Conservation (phyloP, 768 basidiomycete species). For the Crucibulum laeve region DNA sequence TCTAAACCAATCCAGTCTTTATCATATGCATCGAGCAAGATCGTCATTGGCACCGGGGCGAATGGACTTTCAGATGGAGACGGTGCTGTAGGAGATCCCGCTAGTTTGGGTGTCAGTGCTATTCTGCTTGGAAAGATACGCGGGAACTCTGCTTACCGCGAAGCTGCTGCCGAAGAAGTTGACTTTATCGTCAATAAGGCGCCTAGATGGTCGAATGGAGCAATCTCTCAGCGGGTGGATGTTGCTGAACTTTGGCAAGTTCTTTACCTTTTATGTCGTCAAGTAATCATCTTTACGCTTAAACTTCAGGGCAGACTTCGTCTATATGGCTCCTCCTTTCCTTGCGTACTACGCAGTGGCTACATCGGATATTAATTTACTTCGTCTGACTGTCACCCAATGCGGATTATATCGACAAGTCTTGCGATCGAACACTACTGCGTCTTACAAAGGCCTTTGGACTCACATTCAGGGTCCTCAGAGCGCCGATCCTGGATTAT, state of each 20-base stretch:
- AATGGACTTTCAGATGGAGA: slow-evolving; percentile 31
- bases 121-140: slow-evolving; percentile 35
- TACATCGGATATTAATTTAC: slow-evolving; percentile 25
- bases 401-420: slow-evolving; percentile 32
- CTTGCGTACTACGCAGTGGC: slow-evolving; percentile 43
- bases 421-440: slow-evolving; percentile 23
- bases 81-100: slow-evolving; percentile 42
- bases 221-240: slow-evolving; percentile 38
- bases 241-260: slow-evolving; percentile 38
- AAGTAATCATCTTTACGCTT: not conserved
- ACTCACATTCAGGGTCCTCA: slow-evolving; percentile 37
- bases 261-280: not conserved
- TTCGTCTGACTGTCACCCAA: slow-evolving; percentile 33
- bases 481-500: slow-evolving; percentile 33
- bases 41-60: slow-evolving; percentile 27
- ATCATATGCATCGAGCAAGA: slow-evolving; percentile 32
- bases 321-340: slow-evolving; percentile 51
- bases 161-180: slow-evolving; percentile 25
- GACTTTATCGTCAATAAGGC: slow-evolving; percentile 28
- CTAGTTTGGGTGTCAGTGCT: slow-evolving; percentile 43
- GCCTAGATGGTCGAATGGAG: slow-evolving; percentile 37
- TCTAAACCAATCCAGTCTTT: slow-evolving; percentile 20
- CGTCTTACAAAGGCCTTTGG: slow-evolving; percentile 27
- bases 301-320: slow-evolving; percentile 39
- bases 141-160: slow-evolving; percentile 15